Base-by-base conservation (phyloP, 1,139 yeast species). In the Kodamaea suecica region DNA sequence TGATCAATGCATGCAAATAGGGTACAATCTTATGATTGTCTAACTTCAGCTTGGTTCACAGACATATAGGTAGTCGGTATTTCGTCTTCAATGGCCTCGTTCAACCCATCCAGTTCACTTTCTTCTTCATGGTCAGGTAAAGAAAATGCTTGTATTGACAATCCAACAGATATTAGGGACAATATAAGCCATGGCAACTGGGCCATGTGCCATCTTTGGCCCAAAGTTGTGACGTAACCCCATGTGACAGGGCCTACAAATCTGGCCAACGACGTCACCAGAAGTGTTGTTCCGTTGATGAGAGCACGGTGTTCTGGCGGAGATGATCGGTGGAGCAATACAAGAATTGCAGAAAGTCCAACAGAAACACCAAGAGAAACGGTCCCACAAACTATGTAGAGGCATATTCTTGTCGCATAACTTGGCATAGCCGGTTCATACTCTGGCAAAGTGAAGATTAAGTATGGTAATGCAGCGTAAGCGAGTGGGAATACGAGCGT, bases 191-290 rank as follows among this genome's bases (percentile, higher is more conserved):
- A 79, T 1, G 80, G 70, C 4, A 76, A 41, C 56, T 76, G 73
- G 0, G 70, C 77, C 30, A 65, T 52, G 8, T 64, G 60, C 23
- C 53, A 45, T n/a, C 49, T 52, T 25, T 45, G 44, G 6, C 42
- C 34, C n/a, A 30, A 34, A 2, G 80, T 63, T 71, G 78, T 76
- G 28, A 79, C 47, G 35, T 56, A 59, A 8, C 85, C 85, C 80
- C 82, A 78, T 2, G 64, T 26, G 12, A 78, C 53, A 0, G 86
- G 86, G 3, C 80, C 84, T 1, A 75, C 31, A 37, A 75, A 78
- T 41, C 85, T 56, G 0, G 84, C 80, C 27, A 73, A 56, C 1
- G 84, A 70, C 14, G 73, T 61, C 29, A 73, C 62, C 39, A 76
- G 69, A 45, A 74, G 57, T 1, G 77, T 64, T 8, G 70, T 56